phyloP scores from a whole-genome alignment of 140 eudicot species.

The Flaveria floridana region DNA sequence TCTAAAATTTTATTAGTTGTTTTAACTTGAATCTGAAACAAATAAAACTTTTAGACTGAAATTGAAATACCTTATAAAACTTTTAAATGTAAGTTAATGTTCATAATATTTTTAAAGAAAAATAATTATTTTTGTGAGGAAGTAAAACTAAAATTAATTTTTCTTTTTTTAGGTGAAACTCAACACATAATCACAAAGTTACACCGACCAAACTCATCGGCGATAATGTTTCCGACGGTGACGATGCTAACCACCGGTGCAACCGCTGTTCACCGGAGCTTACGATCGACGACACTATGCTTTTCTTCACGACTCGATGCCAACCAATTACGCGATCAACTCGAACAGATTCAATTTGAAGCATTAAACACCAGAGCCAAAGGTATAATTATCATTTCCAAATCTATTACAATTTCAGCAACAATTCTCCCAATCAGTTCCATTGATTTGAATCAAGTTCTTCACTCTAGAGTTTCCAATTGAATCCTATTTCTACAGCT shows the following conservation, averaged over 20 bases:
- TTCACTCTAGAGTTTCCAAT: slow-evolving; percentile 4
- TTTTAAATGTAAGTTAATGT: too few relatives aligned
- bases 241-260: slow-evolving; percentile 34
- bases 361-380: slow-evolving; percentile 55
- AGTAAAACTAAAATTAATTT: too few relatives aligned
- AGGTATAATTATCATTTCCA: slow-evolving; percentile 41
- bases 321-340: slow-evolving; percentile 59
- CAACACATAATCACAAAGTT: neutral
- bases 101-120: too few relatives aligned
- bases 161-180: neutral
- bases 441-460: neutral
- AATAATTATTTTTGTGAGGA: too few relatives aligned
- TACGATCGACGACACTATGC: slow-evolving; percentile 37
- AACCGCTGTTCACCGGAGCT: slow-evolving; percentile 30
- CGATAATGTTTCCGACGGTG: slow-evolving; percentile 34
- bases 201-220: slow-evolving; percentile 10
- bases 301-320: slow-evolving; percentile 42
- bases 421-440: neutral
- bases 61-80: too few relatives aligned
- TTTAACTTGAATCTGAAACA: too few relatives aligned
- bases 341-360: slow-evolving; percentile 66
- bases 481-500: neutral
- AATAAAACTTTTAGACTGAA: too few relatives aligned
- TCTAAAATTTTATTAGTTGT: too few relatives aligned
- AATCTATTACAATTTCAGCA: neutral